phyloP scores from a whole-genome alignment of 768 basidiomycete genomes.

The Phlebiopsis flavidoalba region DNA sequence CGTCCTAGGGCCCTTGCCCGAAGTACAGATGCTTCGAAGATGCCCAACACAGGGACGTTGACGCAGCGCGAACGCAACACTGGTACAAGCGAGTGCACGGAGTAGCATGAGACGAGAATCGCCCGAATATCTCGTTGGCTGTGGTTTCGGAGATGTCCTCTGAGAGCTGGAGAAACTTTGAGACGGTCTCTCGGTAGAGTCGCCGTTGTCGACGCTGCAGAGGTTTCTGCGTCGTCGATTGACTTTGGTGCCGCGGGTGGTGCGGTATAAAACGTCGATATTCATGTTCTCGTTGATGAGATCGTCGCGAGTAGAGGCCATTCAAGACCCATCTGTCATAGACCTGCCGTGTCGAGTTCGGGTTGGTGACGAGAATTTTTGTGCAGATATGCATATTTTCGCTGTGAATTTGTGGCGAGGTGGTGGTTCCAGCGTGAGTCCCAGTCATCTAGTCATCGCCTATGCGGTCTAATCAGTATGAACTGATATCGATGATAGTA shows the following conservation, averaged over 20 bases:
- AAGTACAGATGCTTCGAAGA: slow-evolving; percentile 31
- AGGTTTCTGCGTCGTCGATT: slow-evolving; percentile 17
- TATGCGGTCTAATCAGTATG: neutral
- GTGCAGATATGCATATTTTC: neutral
- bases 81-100: slow-evolving; percentile 28
- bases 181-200: neutral
- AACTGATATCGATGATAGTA: neutral
- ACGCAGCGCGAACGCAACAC: slow-evolving; percentile 12
- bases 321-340: slow-evolving; percentile 26
- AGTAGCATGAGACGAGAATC: slow-evolving; percentile 26
- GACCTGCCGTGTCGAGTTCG: slow-evolving; percentile 29
- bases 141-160: slow-evolving; percentile 1
- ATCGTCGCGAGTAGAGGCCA: slow-evolving; percentile 15
- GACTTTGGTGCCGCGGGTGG: slow-evolving; percentile 16
- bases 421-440: neutral
- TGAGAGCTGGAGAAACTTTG: neutral
- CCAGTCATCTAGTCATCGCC: neutral
- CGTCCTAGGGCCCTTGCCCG: slow-evolving; percentile 20
- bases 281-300: slow-evolving; percentile 6
- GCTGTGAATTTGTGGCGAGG: neutral
- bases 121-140: slow-evolving; percentile 4
- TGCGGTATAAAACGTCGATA: slow-evolving; percentile 17
- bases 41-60: slow-evolving; percentile 24
- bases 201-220: slow-evolving; percentile 13
- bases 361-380: slow-evolving; percentile 28